A percentile compares a stretch with the other conserved stretches of the same genome.
phyloP scores from a whole-genome alignment of 345 rosid genomes.

The Firmiana major region DNA sequence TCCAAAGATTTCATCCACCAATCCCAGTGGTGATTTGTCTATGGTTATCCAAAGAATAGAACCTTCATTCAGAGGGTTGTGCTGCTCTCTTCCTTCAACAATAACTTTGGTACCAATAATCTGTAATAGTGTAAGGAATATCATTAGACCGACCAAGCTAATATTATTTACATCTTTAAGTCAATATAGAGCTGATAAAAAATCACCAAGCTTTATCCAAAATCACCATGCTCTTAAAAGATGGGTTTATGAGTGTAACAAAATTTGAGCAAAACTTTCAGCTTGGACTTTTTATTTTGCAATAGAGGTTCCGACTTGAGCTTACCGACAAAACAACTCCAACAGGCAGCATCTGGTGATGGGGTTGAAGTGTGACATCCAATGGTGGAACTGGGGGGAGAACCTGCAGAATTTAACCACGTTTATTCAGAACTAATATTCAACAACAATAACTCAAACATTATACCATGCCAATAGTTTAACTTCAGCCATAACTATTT shows the following conservation, averaged over 20 bases:
- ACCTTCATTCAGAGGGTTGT: slow-evolving; percentile 78
- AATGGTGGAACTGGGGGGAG: slow-evolving; percentile 86
- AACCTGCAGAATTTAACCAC: slow-evolving; percentile 34
- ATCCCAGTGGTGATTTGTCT: slow-evolving; percentile 57
- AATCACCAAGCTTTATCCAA: background rate
- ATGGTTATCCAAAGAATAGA: slow-evolving; percentile 83
- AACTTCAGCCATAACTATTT: background rate
- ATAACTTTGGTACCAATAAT: slow-evolving; percentile 66
- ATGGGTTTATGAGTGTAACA: background rate
- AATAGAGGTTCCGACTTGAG: background rate
- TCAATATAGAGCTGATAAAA: background rate
- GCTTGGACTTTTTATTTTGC: background rate
- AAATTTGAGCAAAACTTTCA: background rate
- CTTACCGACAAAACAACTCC: slow-evolving; percentile 86
- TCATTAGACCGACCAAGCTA: background rate
- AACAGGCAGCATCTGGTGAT: slow-evolving; percentile 69
- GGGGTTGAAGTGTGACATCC: slow-evolving; percentile 49
- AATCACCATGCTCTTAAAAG: background rate
- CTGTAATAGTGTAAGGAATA: slow-evolving; percentile 37
- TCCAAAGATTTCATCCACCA: slow-evolving; percentile 90
- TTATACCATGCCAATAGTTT: background rate
- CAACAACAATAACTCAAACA: background rate
- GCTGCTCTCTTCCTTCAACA: slow-evolving; percentile 78
- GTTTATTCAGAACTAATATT: background rate
- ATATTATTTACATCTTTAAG: background rate